These are phyloP conservation scores for Syncephalastrum racemosum DNA, from an alignment of 371 early-diverging fungal genomes.

Conservation along the genomic window DNA sequence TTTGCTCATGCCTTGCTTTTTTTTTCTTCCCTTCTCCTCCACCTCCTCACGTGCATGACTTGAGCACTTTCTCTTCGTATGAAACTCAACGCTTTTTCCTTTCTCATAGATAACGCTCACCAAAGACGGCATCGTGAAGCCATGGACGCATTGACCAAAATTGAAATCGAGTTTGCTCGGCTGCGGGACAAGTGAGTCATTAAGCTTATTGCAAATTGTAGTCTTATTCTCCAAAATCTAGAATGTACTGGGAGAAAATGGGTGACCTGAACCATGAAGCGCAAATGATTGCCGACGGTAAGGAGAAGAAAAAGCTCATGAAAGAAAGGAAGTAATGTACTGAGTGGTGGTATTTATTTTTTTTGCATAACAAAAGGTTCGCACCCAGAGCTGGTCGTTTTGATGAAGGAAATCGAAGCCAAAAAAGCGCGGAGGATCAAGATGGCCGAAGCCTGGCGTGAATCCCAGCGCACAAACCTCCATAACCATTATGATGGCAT, in stretches of 20 bases:
- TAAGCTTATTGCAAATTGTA: background rate
- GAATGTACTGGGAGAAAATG: slow-evolving; percentile 61
- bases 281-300: slow-evolving; percentile 55
- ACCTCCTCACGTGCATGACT: too few species aligned
- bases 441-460: slow-evolving; percentile 51
- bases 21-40: too few species aligned
- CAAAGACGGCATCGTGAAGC: slow-evolving; percentile 36
- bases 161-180: slow-evolving; percentile 46
- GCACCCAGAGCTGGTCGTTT: slow-evolving; percentile 52
- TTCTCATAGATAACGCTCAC: background rate
- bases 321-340: background rate
- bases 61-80: too few species aligned
- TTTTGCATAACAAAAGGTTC: slow-evolving; percentile 26
- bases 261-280: slow-evolving; percentile 53
- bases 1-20: too few species aligned
- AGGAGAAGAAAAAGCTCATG: background rate
- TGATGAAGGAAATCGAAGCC: slow-evolving; percentile 57
- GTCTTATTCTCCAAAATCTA: slow-evolving; percentile 10
- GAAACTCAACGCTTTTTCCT: too few species aligned
- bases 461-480: slow-evolving; percentile 46
- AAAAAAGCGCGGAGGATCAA: slow-evolving; percentile 48
- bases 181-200: slow-evolving; percentile 42
- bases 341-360: background rate
- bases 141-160: slow-evolving; percentile 40
- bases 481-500: slow-evolving; percentile 44